Conservation (phyloP, 129 eudicot species). For the Silybum marianum region DNA sequence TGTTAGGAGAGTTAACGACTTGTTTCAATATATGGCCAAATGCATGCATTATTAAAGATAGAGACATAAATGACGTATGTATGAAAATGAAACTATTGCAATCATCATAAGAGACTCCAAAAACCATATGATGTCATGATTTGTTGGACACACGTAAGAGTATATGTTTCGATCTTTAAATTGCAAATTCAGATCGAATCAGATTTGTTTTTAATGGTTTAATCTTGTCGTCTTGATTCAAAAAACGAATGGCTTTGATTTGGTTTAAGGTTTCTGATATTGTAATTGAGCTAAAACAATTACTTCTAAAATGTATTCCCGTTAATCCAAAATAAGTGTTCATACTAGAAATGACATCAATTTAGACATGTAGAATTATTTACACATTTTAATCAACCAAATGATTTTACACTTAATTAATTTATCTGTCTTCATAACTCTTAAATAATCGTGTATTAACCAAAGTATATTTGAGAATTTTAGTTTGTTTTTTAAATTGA, state of each 20-base stretch:
- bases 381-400: no score
- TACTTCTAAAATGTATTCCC: background rate
- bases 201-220: background rate
- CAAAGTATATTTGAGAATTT: no score
- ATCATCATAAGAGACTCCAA: conserved; percentile 19
- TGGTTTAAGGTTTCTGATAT: background rate
- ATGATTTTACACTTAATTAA: no score
- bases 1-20: background rate
- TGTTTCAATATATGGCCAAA: conserved; percentile 21
- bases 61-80: conserved; percentile 13
- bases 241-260: background rate
- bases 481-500: no score
- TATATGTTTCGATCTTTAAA: conserved; percentile 4
- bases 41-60: conserved; percentile 24
- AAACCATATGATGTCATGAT: conserved; percentile 24
- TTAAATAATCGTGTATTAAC: no score
- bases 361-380: no score
- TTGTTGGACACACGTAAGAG: conserved; percentile 17
- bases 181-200: conserved; percentile 1
- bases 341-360: no score
- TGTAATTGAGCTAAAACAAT: background rate
- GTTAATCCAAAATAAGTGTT: no score
- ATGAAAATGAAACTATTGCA: conserved; percentile 7
- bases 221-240: background rate
- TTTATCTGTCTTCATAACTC: no score